phyloP scores from a whole-genome alignment of 2,329 filamentous ascomycete genomes.

The Penicillium sp. region DNA sequence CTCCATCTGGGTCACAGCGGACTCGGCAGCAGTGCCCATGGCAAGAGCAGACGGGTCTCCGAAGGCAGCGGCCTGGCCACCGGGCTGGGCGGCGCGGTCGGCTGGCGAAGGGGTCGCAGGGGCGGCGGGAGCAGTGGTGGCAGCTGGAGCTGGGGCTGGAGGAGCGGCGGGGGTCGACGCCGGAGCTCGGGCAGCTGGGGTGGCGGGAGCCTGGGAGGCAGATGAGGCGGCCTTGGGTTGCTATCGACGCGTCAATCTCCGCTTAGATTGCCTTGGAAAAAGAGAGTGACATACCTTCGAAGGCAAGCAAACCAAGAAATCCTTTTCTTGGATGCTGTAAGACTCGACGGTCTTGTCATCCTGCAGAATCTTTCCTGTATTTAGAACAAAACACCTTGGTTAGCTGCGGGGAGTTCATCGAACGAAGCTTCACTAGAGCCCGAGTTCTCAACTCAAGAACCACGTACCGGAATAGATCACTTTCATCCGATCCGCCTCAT shows the following conservation, averaged over 20 bases:
- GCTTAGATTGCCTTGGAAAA: not conserved
- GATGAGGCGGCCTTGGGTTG: slow-evolving; percentile 67
- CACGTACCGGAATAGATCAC: slow-evolving; percentile 92
- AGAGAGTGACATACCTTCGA: slow-evolving; percentile 67
- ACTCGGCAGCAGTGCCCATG: slow-evolving; percentile 76
- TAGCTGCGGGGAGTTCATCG: slow-evolving; percentile 4
- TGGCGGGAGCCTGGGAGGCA: slow-evolving; percentile 38
- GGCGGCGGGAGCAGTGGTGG: slow-evolving; percentile 41
- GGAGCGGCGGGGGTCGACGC: slow-evolving; percentile 48
- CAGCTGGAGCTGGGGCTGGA: slow-evolving; percentile 54
- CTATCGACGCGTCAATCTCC: slow-evolving; percentile 23
- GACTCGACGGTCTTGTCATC: slow-evolving; percentile 95
- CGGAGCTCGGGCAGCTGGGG: slow-evolving; percentile 37
- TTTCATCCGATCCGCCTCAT: slow-evolving; percentile 87
- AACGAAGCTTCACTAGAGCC: too few relatives aligned
- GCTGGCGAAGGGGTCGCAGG: slow-evolving; percentile 51
- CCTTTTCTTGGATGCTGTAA: slow-evolving; percentile 99
- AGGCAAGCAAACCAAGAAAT: slow-evolving; percentile 98
- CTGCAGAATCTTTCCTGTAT: slow-evolving; percentile 89
- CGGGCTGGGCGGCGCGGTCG: slow-evolving; percentile 42
- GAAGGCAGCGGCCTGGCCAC: slow-evolving; percentile 45
- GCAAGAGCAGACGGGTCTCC: slow-evolving; percentile 78
- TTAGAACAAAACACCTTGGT: slow-evolving; percentile 6
- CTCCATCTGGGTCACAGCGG: slow-evolving; percentile 88
- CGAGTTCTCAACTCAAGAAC: not conserved